Conservation (phyloP, 2,329 filamentous ascomycete genomes). For the Penicillium sclerotiorum region DNA sequence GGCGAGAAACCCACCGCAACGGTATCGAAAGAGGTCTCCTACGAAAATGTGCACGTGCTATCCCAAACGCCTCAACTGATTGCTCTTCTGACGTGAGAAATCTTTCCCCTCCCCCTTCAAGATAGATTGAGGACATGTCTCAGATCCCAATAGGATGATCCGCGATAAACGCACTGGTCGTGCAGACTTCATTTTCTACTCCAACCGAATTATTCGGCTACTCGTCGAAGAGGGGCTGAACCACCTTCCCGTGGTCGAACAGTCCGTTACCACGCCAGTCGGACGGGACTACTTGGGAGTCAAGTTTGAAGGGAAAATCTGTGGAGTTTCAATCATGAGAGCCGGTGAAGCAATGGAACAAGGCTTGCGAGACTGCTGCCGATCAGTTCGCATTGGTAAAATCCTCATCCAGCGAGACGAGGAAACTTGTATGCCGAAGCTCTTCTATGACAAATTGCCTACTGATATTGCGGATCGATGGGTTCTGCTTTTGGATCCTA, state of each 20-base stretch:
- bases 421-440: conserved; percentile 85
- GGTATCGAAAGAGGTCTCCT: conserved; percentile 77
- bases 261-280: conserved; percentile 87
- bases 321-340: conserved; percentile 97
- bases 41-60: conserved; percentile 87
- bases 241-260: conserved; percentile 87
- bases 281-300: conserved; percentile 87
- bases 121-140: conserved; percentile 11
- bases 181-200: conserved; percentile 99
- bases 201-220: conserved; percentile 94
- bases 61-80: conserved; percentile 96
- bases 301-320: conserved; percentile 97
- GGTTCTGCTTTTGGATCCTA: conserved; percentile 94
- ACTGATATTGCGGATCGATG: conserved; percentile 90
- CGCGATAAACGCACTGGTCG: conserved; percentile 86
- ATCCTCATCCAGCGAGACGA: conserved; percentile 97
- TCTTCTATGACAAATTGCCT: conserved; percentile 98
- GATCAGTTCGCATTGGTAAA: conserved; percentile 97
- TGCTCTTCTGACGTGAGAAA: conserved; percentile 88
- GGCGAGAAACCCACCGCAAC: conserved; percentile 83
- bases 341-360: conserved; percentile 99
- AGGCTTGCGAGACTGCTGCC: conserved; percentile 91
- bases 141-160: conserved; percentile 71
- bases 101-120: neutral
- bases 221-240: conserved; percentile 97